Base-by-base conservation (phyloP, 345 rosid species). In the Linum tenue region DNA sequence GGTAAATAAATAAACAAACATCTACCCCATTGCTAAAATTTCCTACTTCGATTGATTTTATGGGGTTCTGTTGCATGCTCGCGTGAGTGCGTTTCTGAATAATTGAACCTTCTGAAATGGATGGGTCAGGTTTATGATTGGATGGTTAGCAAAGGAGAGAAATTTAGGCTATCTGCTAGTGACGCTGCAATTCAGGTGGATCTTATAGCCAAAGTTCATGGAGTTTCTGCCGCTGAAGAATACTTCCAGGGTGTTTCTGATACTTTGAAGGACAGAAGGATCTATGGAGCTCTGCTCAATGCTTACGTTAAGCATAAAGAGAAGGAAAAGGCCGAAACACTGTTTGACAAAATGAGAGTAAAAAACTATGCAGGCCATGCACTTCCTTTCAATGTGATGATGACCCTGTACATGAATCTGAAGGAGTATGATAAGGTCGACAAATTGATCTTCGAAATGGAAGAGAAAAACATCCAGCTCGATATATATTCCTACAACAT, bases 131-230 rank as follows among this genome's bases (percentile, higher is more conserved):
- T 90, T 36, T 88, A 82, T 70, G 96, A 94, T 55, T 94, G 99
- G 99, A 94, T 94, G 96, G 85, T 72, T 75, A 84, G 78, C 63
- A 77, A 84, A 70, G 87, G 65, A 61, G 91, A 86, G 71, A 86
- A 90, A 76, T 94, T 79, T 72, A 82, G 82, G 59, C 62, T 82
- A 67, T 79, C 89, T 66, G 81, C 83, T 1, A 94, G 99, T 73
- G 97, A 94, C 74, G 89, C 95, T 71, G 99, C 99, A 1, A 88
- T 94, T 73, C 95, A 90, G 69, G 80, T 94, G 68, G 99, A 94
- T 75, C 84, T 94, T 64, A 76, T 94, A 59, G 85, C 88, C 68
- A 86, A 86, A 83, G 97, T 86, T 53, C 91, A 67, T 39, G 96
- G 96, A 60, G 76, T 90, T 62, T 67, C 90, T 62, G 69, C 67